These are phyloP conservation scores for Macadamia integrifolia DNA, from an alignment of 164 flowering plant species.

Conservation along the genomic window DNA sequence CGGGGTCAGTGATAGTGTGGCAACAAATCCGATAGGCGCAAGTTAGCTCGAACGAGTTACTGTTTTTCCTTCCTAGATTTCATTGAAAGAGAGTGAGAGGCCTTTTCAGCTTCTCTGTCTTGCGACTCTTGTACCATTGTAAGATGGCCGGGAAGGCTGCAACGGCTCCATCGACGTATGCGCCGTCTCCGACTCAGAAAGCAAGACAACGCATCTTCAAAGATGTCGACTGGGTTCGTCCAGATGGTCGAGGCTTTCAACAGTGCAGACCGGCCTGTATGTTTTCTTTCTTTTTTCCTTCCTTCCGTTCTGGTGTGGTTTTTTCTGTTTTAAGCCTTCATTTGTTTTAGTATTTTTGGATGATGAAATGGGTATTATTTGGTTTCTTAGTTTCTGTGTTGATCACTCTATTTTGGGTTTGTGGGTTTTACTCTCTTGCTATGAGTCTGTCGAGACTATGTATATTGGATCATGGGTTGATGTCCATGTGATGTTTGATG, in stretches of 20 bases:
- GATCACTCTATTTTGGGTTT: neutral
- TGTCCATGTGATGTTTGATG: too few relatives aligned
- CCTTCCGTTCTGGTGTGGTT: too few relatives aligned
- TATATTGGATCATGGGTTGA: too few relatives aligned
- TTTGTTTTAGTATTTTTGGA: neutral
- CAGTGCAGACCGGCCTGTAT: slow-evolving; percentile 93
- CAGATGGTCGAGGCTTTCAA: slow-evolving; percentile 81
- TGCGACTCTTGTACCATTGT: neutral
- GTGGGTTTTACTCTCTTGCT: neutral
- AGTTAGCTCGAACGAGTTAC: neutral
- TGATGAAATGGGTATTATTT: neutral
- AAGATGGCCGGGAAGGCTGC: slow-evolving; percentile 50
- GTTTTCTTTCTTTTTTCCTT: slow-evolving; percentile 7
- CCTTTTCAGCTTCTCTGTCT: too few relatives aligned
- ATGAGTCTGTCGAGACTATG: too few relatives aligned
- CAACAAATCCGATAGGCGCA: neutral
- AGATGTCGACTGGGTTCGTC: slow-evolving; percentile 66
- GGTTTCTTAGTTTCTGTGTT: neutral
- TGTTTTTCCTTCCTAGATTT: neutral
- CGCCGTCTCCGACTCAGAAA: slow-evolving; percentile 44
- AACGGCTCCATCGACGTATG: slow-evolving; percentile 51
- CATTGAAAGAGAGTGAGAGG: neutral
- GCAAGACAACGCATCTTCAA: slow-evolving; percentile 32
- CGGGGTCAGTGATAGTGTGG: neutral
- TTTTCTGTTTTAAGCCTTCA: neutral